Conservation (phyloP, 306 rosid genomes). For the Prunus padus region DNA sequence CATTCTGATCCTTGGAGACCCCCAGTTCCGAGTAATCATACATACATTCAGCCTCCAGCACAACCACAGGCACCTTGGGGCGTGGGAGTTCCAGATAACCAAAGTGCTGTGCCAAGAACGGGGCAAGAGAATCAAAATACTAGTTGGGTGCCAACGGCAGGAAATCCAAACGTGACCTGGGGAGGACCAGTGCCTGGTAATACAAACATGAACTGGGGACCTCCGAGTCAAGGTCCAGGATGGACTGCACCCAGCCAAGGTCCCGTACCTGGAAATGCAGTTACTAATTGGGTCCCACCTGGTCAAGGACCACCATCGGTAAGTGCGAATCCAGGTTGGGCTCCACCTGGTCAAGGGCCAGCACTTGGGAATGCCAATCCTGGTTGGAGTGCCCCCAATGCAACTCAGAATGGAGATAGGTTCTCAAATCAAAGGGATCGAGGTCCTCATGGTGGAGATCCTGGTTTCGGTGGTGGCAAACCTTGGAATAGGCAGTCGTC, state of each 20-base stretch:
- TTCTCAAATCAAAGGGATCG: constrained; percentile 56
- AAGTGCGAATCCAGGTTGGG: constrained; percentile 54
- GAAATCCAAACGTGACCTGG: constrained; percentile 66
- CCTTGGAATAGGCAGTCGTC: constrained; percentile 76
- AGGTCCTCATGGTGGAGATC: constrained; percentile 57
- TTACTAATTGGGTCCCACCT: constrained; percentile 72
- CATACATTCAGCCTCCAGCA: constrained; percentile 52
- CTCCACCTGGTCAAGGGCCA: constrained; percentile 52
- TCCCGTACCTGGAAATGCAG: constrained; percentile 58
- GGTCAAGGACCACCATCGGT: constrained; percentile 53
- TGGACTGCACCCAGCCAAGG: constrained; percentile 58
- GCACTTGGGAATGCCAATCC: constrained; percentile 56
- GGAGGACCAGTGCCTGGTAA: constrained; percentile 60
- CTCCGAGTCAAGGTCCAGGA: constrained; percentile 54
- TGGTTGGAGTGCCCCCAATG: constrained; percentile 52
- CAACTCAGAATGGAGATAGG: constrained; percentile 60
- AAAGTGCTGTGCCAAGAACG: constrained; percentile 38
- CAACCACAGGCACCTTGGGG: constrained; percentile 59
- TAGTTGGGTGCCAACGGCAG: constrained; percentile 58
- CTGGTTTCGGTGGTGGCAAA: constrained; percentile 67
- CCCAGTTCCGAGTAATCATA: constrained; percentile 51
- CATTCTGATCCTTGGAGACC: constrained; percentile 76
- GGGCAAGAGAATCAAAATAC: constrained; percentile 42
- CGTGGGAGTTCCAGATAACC: constrained; percentile 48
- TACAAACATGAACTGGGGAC: constrained; percentile 57